phyloP scores from a whole-genome alignment of 2,329 filamentous ascomycete genomes.

The Calycina marina region DNA sequence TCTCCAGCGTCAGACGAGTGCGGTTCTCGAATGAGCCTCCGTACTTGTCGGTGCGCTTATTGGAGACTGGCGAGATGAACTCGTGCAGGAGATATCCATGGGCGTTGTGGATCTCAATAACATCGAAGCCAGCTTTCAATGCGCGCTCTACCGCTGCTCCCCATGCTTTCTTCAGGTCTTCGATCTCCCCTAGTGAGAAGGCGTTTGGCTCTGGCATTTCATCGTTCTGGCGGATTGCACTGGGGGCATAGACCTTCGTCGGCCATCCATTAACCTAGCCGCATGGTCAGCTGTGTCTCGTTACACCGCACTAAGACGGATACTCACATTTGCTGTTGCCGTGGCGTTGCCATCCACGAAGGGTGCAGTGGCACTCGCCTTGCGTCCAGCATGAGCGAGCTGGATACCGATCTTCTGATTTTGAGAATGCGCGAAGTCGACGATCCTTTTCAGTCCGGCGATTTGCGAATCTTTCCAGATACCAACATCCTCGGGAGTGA shows the following conservation, averaged over 20 bases:
- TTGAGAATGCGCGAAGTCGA: constrained; percentile 70
- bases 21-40: constrained; percentile 62
- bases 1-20: constrained; percentile 49
- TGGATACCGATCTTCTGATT: constrained; percentile 66
- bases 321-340: constrained; percentile 32
- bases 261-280: constrained; percentile 45
- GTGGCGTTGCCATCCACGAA: constrained; percentile 44
- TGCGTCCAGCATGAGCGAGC: constrained; percentile 65
- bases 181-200: constrained; percentile 55
- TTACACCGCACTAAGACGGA: too few species aligned
- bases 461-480: constrained; percentile 80
- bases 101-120: constrained; percentile 67
- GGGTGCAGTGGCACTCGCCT: constrained; percentile 44
- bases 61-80: constrained; percentile 57
- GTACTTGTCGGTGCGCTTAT: constrained; percentile 53
- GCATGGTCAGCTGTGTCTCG: too few species aligned
- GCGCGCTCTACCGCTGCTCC: constrained; percentile 42
- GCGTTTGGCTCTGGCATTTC: constrained; percentile 47
- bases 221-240: constrained; percentile 42
- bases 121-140: constrained; percentile 52
- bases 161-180: constrained; percentile 46
- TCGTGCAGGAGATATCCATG: constrained; percentile 63
- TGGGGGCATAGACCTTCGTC: constrained; percentile 36
- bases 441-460: constrained; percentile 46
- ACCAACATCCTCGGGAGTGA: constrained; percentile 66